These are phyloP conservation scores for Candida coleopterorum DNA, from an alignment of 805 yeast species.

Conservation along the genomic window DNA sequence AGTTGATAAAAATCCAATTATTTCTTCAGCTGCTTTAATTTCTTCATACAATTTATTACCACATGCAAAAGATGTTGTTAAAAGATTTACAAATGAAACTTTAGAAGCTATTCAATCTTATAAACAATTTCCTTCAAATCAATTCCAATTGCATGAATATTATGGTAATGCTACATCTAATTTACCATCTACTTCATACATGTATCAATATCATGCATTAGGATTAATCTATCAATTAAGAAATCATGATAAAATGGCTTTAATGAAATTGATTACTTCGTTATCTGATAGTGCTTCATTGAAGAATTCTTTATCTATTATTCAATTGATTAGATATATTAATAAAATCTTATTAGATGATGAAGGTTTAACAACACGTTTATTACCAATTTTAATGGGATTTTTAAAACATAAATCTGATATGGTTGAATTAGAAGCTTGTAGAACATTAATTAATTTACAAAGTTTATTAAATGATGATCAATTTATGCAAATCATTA, in stretches of 20 bases:
- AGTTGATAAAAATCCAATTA: slow-evolving; percentile 83
- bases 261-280: slow-evolving; percentile 83
- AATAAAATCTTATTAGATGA: slow-evolving; percentile 72
- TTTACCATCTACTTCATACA: slow-evolving; percentile 65
- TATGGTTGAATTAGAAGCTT: slow-evolving; percentile 88
- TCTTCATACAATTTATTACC: slow-evolving; percentile 88
- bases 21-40: slow-evolving; percentile 90
- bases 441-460: slow-evolving; percentile 60
- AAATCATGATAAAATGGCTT: slow-evolving; percentile 89
- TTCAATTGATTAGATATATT: slow-evolving; percentile 80
- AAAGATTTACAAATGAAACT: slow-evolving; percentile 90
- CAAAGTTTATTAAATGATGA: slow-evolving; percentile 55
- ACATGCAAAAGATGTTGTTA: slow-evolving; percentile 85
- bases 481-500: slow-evolving; percentile 65
- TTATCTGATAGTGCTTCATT: slow-evolving; percentile 57
- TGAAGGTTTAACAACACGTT: slow-evolving; percentile 50
- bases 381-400: slow-evolving; percentile 60
- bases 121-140: slow-evolving; percentile 48
- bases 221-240: slow-evolving; percentile 85
- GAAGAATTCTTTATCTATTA: slow-evolving; percentile 77
- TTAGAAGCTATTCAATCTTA: slow-evolving; percentile 78
- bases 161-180: slow-evolving; percentile 48
- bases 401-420: slow-evolving; percentile 81
- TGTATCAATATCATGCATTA: slow-evolving; percentile 93
- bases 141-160: slow-evolving; percentile 50